Conservation (phyloP, 169 alveolate genomes). For the Besnoitia besnoiti region DNA sequence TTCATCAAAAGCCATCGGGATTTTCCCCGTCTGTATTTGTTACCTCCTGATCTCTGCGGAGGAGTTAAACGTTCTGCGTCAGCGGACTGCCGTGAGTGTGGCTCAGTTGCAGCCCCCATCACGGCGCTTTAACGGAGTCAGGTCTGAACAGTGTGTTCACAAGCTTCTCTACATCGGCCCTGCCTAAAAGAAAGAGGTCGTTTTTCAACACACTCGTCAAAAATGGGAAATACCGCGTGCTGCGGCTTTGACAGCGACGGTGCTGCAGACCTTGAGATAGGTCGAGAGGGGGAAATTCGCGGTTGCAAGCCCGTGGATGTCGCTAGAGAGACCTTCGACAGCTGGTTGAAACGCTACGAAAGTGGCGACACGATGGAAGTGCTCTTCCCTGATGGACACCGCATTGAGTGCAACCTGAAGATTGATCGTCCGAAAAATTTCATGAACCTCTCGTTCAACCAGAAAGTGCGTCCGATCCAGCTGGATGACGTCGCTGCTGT, state of each 20-base stretch:
- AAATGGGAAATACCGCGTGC: constrained; percentile 52
- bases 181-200: too few relatives aligned
- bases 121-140: too few relatives aligned
- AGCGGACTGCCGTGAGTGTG: too few relatives aligned
- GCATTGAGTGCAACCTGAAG: constrained; percentile 51
- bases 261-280: constrained; percentile 1
- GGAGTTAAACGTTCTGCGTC: too few relatives aligned
- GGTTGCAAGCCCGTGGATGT: background rate
- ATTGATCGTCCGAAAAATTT: constrained; percentile 7
- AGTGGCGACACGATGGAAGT: constrained; percentile 50
- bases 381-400: constrained; percentile 57
- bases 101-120: too few relatives aligned
- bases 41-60: too few relatives aligned
- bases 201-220: too few relatives aligned
- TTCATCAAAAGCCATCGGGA: too few relatives aligned
- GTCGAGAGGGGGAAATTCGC: constrained; percentile 34
- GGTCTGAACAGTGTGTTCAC: too few relatives aligned
- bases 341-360: constrained; percentile 38
- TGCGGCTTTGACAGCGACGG: constrained; percentile 53
- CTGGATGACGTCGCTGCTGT: constrained; percentile 31
- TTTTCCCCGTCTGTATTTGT: too few relatives aligned
- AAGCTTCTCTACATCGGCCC: too few relatives aligned
- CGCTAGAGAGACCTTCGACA: background rate
- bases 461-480: constrained; percentile 49
- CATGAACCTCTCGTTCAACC: constrained; percentile 37